These are phyloP conservation scores for Lasiodiplodia theobromae DNA, from an alignment of 2,329 filamentous ascomycete species.

Conservation along the genomic window DNA sequence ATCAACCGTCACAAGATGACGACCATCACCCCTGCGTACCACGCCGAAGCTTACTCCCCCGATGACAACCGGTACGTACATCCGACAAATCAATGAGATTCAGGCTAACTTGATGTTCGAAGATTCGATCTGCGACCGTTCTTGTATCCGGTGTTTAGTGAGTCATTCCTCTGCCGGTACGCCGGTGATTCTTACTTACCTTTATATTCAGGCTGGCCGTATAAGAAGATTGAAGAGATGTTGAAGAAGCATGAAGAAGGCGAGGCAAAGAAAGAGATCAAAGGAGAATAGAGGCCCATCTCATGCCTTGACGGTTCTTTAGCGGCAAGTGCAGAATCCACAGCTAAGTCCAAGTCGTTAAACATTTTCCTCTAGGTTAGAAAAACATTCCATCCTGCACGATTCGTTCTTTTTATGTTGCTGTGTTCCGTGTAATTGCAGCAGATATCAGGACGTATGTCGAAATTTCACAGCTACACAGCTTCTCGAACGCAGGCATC, in stretches of 20 bases:
- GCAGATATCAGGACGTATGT: too few species aligned
- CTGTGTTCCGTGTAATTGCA: too few species aligned
- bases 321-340: background rate
- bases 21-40: constrained; percentile 64
- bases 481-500: too few species aligned
- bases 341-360: background rate
- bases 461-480: too few species aligned
- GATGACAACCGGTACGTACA: constrained; percentile 66
- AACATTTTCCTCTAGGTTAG: background rate
- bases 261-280: constrained; percentile 26
- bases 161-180: constrained; percentile 7
- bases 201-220: constrained; percentile 38
- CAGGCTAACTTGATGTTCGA: constrained; percentile 32
- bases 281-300: constrained; percentile 17
- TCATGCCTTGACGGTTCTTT: background rate
- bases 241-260: constrained; percentile 38
- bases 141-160: constrained; percentile 55
- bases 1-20: constrained; percentile 73
- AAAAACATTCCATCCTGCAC: too few species aligned
- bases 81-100: background rate
- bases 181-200: background rate
- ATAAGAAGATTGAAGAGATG: constrained; percentile 48
- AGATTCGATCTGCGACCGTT: constrained; percentile 57
- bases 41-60: constrained; percentile 60
- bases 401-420: too few species aligned